A percentile compares a stretch with the other conserved stretches of the same genome.
These are phyloP conservation scores for Thalassia testudinum DNA, from an alignment of 116 monocot genomes.

Conservation along the genomic window DNA sequence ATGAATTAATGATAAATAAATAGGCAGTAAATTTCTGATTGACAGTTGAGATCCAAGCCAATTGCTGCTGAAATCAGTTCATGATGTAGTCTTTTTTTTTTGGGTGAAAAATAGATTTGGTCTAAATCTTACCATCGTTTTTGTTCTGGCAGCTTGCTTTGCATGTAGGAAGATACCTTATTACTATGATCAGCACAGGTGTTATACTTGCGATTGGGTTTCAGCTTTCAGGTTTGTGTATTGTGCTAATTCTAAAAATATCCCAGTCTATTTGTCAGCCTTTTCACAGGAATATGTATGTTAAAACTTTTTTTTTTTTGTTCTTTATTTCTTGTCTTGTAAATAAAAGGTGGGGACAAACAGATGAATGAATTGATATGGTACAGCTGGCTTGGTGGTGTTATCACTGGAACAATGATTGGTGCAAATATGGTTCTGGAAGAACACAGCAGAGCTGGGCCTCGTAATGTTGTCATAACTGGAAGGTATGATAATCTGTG, in stretches of 20 bases:
- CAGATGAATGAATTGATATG: slow-evolving; percentile 88
- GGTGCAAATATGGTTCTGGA: slow-evolving; percentile 90
- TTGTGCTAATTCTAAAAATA: no score
- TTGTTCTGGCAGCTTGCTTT: slow-evolving; percentile 29
- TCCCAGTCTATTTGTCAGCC: no score
- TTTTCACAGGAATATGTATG: background rate
- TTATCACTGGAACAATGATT: slow-evolving; percentile 91
- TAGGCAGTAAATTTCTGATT: no score
- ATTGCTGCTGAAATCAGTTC: no score
- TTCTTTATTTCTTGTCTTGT: background rate
- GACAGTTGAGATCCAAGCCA: no score
- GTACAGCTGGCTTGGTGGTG: slow-evolving; percentile 98
- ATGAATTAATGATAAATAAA: no score
- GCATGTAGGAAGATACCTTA: slow-evolving; percentile 72
- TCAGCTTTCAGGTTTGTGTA: slow-evolving; percentile 66
- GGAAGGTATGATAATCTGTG: slow-evolving; percentile 96
- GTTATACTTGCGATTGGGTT: slow-evolving; percentile 85
- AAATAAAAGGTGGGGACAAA: slow-evolving; percentile 78
- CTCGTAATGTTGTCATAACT: slow-evolving; percentile 91
- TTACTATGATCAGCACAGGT: slow-evolving; percentile 94
- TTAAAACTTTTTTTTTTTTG: background rate
- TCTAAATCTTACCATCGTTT: background rate
- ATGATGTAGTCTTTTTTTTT: no score
- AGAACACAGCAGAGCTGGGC: slow-evolving; percentile 87
- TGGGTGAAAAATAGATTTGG: no score